Evolutionary conservation across 192 early-diverging fungal genomes (phyloP), one percentile per base, ranked within the genome.

Genomic region (Backusella australiensis): DNA sequence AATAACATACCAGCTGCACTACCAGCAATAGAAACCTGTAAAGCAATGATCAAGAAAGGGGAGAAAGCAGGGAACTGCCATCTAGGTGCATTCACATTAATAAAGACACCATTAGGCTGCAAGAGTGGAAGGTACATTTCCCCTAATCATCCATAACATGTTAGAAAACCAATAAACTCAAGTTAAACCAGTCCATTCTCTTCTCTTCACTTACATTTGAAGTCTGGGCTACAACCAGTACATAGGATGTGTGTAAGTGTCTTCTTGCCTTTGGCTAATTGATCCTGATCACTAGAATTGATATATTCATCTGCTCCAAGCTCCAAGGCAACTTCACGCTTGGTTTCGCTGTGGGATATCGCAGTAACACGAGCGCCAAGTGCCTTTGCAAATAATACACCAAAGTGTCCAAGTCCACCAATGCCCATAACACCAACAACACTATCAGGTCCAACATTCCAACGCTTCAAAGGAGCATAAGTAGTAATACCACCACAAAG

Each of bases 401-500:
- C 91, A 67, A 90, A 68, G 68, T 91, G 90, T 11, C 90, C 90
- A 14, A 92, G 79, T 53, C 87, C 88, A 71, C 69, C 69, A 14
- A 71, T 41, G 32, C 69, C 69, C 21, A 71, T 12, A 29, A 71
- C 39, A 34, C 69, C 69, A 15, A 71, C n/a, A 26, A 41, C 44
- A 46, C 72, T 82, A 0, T 80, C 82, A 1, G 84, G 38, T 23
- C 77, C 80, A 15, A 86, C 78, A 34, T 83, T 66, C 71, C 71
- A 34, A 4, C 77, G 77, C 21, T 78, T 73, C 9, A 93, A 76
- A 67, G 91, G 81, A 39, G 77, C 69, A 65, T 78, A 92, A 1
- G 89, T 86, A 21, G 95, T 93, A 71, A 88, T 44, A 29, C 76
- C 95, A 42, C 92, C 94, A 79, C 94, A 96, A 69, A 96, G 72